Percentiles rank a stretch among this genome's conserved stretches.
These are phyloP conservation scores for Botrytis galanthina DNA, from an alignment of 2,329 filamentous ascomycete genomes.

Conservation along the genomic window DNA sequence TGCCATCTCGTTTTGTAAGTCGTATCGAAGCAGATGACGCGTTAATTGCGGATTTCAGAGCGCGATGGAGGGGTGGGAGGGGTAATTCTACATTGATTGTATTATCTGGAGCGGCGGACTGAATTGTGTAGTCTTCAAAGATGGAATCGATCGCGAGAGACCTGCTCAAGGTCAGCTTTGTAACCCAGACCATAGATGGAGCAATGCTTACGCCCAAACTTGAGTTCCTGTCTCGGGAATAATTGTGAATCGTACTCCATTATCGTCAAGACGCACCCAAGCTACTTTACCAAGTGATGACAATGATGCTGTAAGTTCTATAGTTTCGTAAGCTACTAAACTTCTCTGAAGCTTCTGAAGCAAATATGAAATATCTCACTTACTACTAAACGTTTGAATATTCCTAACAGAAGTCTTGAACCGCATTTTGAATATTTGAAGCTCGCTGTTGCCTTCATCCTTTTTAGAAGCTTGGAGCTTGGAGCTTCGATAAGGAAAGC, in stretches of 20 bases:
- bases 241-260: slow-evolving; percentile 88
- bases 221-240: slow-evolving; percentile 93
- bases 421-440: slow-evolving; percentile 49
- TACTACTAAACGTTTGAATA: slow-evolving; percentile 64
- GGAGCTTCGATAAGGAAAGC: slow-evolving; percentile 5
- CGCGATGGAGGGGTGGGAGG: slow-evolving; percentile 80
- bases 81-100: slow-evolving; percentile 96
- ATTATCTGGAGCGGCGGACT: slow-evolving; percentile 78
- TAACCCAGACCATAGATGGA: slow-evolving; percentile 36
- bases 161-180: slow-evolving; percentile 38
- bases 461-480: background rate
- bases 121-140: slow-evolving; percentile 80
- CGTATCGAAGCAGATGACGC: slow-evolving; percentile 80
- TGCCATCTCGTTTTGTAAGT: slow-evolving; percentile 86
- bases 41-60: slow-evolving; percentile 83
- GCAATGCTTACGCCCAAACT: slow-evolving; percentile 78
- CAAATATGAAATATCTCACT: slow-evolving; percentile 27
- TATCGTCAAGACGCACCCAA: slow-evolving; percentile 70
- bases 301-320: slow-evolving; percentile 63
- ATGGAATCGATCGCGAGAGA: slow-evolving; percentile 73
- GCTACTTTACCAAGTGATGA: slow-evolving; percentile 51
- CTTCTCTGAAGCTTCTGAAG: background rate
- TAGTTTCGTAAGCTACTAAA: slow-evolving; percentile 21
- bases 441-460: background rate
- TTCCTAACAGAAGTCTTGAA: slow-evolving; percentile 67